Evolutionary conservation across 176 grass and related monocot genomes (phyloP), one percentile per base, ranked within the genome.

Genomic region (Areca catechu): DNA sequence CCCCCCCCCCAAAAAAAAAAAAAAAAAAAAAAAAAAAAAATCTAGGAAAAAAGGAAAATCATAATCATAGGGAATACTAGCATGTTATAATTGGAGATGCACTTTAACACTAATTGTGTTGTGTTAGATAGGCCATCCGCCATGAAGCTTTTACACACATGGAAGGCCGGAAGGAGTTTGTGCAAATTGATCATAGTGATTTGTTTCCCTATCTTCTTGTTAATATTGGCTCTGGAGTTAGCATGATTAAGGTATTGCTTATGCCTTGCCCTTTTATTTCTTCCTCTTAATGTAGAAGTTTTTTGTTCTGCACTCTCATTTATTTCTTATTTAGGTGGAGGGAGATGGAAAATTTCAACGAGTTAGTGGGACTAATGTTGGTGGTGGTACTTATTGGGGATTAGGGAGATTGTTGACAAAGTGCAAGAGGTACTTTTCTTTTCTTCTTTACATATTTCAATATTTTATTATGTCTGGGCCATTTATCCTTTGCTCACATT

Each of bases 111-210:
- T 43, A 43, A 43, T 43, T 43, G 34, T 43, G 34, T 1, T 43
- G 9, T 12, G 10, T 12, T 77, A 62, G 62, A 15, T 56, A 97
- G 92, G 83, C 92, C 67, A 97, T 97, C 80, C 80, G 92, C 17
- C 92, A 97, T 67, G 92, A 97, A 97, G 92, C 92, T 51, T 97
- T 97, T 79, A 97, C 92, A n/a, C 92, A 97, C 72, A 97, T 88
- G 92, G 92, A 97, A 66, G 92, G 92, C 20, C 80, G 77, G 25
- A 97, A 97, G 75, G 80, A 91, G 47, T 97, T 91, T 20, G 84
- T 85, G 74, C 92, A 97, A 63, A 97, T 88, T 69, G 83, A 97
- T 63, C 83, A 82, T 60, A 97, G 91, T 68, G 92, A 97, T 59
- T 48, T 97, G 55, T 97, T 97, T 66, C 92, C 92, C 15, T 97